phyloP scores from a whole-genome alignment of 768 basidiomycete genomes.

The Mycena amicta region DNA sequence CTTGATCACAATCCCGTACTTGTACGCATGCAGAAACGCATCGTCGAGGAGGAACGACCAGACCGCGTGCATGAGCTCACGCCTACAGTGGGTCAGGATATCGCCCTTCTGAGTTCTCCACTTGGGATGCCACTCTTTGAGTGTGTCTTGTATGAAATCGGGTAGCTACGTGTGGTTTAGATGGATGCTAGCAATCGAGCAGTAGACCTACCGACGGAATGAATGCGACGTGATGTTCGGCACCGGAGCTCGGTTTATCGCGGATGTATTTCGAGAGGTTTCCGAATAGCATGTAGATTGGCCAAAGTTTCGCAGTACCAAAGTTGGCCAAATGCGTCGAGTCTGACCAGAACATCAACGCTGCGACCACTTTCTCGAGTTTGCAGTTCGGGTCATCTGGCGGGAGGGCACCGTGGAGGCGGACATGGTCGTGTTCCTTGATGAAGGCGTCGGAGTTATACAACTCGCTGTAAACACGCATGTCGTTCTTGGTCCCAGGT shows the following conservation, averaged over 20 bases:
- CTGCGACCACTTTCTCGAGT: slow-evolving; percentile 26
- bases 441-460: slow-evolving; percentile 9
- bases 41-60: slow-evolving; percentile 28
- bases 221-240: slow-evolving; percentile 35
- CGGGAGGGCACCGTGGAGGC: slow-evolving; percentile 20
- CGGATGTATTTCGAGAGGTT: slow-evolving; percentile 39
- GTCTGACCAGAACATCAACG: slow-evolving; percentile 35
- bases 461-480: slow-evolving; percentile 6
- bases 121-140: slow-evolving; percentile 17
- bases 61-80: slow-evolving; percentile 30
- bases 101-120: slow-evolving; percentile 12
- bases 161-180: slow-evolving; percentile 28
- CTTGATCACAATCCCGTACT: slow-evolving; percentile 26
- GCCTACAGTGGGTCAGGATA: slow-evolving; percentile 24
- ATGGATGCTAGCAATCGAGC: too few species aligned
- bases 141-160: slow-evolving; percentile 26
- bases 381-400: slow-evolving; percentile 18
- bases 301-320: slow-evolving; percentile 36
- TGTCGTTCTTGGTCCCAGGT: background rate
- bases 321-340: slow-evolving; percentile 33
- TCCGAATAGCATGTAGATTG: slow-evolving; percentile 37
- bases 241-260: slow-evolving; percentile 15
- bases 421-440: slow-evolving; percentile 9
- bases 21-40: slow-evolving; percentile 28
- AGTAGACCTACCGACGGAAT: slow-evolving; percentile 36